Conservation (phyloP, 2,329 filamentous ascomycete genomes). For the Colletotrichum sp. region DNA sequence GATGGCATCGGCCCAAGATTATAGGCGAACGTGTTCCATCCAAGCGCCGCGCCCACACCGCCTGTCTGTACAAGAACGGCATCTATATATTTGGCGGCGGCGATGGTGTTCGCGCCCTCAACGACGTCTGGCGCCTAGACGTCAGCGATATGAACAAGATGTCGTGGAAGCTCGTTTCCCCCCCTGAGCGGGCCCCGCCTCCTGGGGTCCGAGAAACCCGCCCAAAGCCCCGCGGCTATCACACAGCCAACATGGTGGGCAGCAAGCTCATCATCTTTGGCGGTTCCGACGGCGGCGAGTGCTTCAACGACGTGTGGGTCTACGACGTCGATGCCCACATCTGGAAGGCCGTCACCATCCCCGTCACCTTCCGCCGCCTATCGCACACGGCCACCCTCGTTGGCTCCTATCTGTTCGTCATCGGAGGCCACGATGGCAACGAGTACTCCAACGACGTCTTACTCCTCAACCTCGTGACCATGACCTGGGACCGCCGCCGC, state of each 20-base stretch:
- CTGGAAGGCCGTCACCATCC: conserved; percentile 65
- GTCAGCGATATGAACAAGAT: conserved; percentile 70
- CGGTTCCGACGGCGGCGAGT: conserved; percentile 73
- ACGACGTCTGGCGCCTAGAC: conserved; percentile 76
- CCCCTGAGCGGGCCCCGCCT: conserved; percentile 38
- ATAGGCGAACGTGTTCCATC: conserved; percentile 63
- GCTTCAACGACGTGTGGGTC: conserved; percentile 76
- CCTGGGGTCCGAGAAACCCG: conserved; percentile 39
- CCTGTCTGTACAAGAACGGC: conserved; percentile 74
- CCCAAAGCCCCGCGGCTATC: conserved; percentile 71
- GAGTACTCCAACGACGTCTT: conserved; percentile 74
- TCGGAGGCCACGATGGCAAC: conserved; percentile 72
- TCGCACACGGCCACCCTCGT: conserved; percentile 74
- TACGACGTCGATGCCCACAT: conserved; percentile 68
- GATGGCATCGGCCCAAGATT: conserved; percentile 68
- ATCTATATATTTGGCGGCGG: conserved; percentile 77
- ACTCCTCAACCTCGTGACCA: conserved; percentile 72
- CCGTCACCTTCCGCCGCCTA: conserved; percentile 66
- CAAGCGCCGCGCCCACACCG: conserved; percentile 70
- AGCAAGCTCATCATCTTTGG: conserved; percentile 75
- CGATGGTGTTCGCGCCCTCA: conserved; percentile 72
- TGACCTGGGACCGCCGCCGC: conserved; percentile 73
- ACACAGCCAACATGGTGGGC: conserved; percentile 76
- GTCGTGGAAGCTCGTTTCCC: conserved; percentile 70
- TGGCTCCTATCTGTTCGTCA: conserved; percentile 72